These are phyloP conservation scores for Cucumis hystrix DNA, from an alignment of 306 rosid species.

Conservation along the genomic window DNA sequence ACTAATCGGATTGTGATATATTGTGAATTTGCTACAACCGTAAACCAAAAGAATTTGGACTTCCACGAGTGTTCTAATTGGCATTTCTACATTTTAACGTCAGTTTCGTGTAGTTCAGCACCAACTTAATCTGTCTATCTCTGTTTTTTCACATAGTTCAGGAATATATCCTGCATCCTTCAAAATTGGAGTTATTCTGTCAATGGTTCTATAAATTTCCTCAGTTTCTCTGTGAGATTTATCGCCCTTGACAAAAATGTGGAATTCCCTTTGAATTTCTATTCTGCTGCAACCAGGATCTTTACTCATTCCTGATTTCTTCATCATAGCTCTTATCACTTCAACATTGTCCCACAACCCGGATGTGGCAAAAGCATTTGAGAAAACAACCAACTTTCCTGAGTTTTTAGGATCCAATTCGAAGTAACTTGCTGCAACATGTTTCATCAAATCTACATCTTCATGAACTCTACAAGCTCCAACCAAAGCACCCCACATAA, in stretches of 20 bases:
- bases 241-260: conserved; percentile 42
- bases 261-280: conserved; percentile 43
- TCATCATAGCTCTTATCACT: conserved; percentile 46
- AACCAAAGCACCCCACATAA: conserved; percentile 62
- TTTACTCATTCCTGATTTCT: conserved; percentile 41
- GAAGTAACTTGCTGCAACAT: conserved; percentile 51
- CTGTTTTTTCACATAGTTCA: conserved; percentile 7
- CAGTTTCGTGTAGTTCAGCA: no score
- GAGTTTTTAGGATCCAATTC: conserved; percentile 37
- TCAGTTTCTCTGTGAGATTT: conserved; percentile 29
- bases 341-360: conserved; percentile 62
- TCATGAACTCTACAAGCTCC: conserved; percentile 68
- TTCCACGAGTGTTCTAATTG: no score
- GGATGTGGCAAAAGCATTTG: conserved; percentile 58
- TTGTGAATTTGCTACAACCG: no score
- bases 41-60: no score
- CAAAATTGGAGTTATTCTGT: conserved; percentile 29
- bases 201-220: conserved; percentile 40
- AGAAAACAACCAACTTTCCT: conserved; percentile 49
- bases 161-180: conserved; percentile 40
- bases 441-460: conserved; percentile 37
- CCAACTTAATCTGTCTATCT: not conserved
- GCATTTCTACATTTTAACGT: no score
- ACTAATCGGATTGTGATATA: no score
- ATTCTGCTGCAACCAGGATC: conserved; percentile 73